Evolutionary conservation across 2,329 filamentous ascomycete genomes (phyloP).

Genomic region (Thielaviopsis populi): DNA sequence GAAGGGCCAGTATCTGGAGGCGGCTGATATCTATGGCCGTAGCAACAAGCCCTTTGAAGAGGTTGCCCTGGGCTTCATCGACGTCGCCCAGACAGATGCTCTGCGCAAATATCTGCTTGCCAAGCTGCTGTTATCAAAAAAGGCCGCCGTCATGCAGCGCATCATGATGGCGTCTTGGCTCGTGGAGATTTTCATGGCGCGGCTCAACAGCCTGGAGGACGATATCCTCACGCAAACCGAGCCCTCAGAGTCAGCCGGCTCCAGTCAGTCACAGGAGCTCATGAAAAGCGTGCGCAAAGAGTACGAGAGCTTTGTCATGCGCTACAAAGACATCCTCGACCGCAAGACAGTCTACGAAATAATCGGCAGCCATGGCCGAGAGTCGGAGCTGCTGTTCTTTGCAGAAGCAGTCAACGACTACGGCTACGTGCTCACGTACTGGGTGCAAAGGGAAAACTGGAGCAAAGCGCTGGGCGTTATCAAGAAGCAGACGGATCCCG

Average conservation of each 20-base stretch:
- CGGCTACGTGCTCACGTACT: constrained; percentile 90
- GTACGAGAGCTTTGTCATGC: constrained; percentile 75
- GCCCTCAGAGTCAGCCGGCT: constrained; percentile 45
- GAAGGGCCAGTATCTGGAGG: constrained; percentile 70
- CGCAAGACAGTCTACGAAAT: constrained; percentile 88
- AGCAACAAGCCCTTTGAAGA: constrained; percentile 97
- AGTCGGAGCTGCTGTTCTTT: constrained; percentile 83
- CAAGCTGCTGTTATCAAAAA: constrained; percentile 70
- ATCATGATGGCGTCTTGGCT: constrained; percentile 94
- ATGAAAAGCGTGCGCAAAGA: constrained; percentile 58
- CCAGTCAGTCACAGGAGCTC: constrained; percentile 55
- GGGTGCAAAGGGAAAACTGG: constrained; percentile 94
- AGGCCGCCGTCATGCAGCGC: constrained; percentile 75
- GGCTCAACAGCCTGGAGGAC: constrained; percentile 87
- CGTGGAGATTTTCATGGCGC: constrained; percentile 92
- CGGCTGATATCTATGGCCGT: constrained; percentile 78
- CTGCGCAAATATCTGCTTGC: constrained; percentile 77
- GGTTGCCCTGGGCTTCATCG: constrained; percentile 79
- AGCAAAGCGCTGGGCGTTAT: constrained; percentile 70
- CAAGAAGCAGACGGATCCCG: constrained; percentile 81
- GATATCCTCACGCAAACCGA: constrained; percentile 83
- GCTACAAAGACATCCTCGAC: constrained; percentile 77
- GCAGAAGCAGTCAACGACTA: constrained; percentile 81
- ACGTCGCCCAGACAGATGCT: constrained; percentile 79
- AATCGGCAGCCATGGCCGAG: constrained; percentile 85